These are phyloP conservation scores for Argentina anserina DNA, from an alignment of 306 rosid species.

Conservation along the genomic window DNA sequence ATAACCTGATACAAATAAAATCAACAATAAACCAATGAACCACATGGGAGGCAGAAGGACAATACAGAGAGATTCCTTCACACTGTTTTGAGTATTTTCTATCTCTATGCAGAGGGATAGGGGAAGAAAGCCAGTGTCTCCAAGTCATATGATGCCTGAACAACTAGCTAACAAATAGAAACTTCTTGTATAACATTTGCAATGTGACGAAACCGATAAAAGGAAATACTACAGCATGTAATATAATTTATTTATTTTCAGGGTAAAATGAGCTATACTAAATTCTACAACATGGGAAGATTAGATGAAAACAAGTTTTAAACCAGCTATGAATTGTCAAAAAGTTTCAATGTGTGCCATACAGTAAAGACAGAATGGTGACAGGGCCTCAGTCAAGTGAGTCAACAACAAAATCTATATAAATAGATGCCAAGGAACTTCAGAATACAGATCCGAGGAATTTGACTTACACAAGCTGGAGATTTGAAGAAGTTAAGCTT, in stretches of 20 bases:
- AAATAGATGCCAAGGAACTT: not conserved
- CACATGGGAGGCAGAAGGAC: not conserved
- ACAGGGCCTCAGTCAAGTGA: not conserved
- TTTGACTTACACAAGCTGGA: conserved; percentile 84
- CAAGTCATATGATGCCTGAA: not conserved
- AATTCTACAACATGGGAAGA: not conserved
- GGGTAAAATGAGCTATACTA: no score
- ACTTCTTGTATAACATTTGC: not conserved
- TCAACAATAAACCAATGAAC: conserved; percentile 17
- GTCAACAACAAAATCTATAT: not conserved
- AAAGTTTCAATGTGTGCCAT: not conserved
- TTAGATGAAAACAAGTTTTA: not conserved
- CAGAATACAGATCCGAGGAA: conserved; percentile 7
- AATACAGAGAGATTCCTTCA: not conserved
- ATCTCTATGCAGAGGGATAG: not conserved
- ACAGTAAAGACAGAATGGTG: not conserved
- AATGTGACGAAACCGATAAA: not conserved
- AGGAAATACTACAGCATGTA: not conserved
- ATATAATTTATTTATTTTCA: no score
- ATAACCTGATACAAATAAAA: conserved; percentile 50
- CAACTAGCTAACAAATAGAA: no score
- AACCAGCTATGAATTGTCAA: not conserved
- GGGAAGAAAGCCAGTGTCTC: not conserved
- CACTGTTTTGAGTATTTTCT: not conserved
- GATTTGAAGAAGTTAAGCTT: conserved; percentile 60